These are phyloP conservation scores for Boletus sp. DNA, from an alignment of 768 basidiomycete species.

Conservation along the genomic window DNA sequence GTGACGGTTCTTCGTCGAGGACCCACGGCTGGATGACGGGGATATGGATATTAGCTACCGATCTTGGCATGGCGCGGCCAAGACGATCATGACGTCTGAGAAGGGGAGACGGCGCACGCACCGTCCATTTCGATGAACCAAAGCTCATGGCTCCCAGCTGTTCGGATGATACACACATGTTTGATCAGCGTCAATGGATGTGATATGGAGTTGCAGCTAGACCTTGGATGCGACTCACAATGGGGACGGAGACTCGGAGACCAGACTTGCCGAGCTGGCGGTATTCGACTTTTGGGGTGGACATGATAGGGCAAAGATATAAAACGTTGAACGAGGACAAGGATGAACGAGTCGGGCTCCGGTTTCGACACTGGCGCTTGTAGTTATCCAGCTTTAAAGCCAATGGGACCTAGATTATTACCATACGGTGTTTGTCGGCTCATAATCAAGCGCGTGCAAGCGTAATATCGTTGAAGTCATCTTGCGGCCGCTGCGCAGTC, in stretches of 20 bases:
- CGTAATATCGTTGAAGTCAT: neutral
- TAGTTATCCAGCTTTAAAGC: neutral
- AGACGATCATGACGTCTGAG: neutral
- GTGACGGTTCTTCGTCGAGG: conserved; percentile 27
- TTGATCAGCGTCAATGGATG: neutral
- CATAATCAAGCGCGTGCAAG: neutral
- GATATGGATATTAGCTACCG: neutral
- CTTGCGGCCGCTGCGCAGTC: neutral
- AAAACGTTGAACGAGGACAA: neutral
- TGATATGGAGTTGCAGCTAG: neutral
- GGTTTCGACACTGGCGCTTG: neutral
- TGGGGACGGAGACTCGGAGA: conserved; percentile 34
- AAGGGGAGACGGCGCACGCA: neutral
- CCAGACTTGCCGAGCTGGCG: conserved; percentile 32
- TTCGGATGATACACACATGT: neutral
- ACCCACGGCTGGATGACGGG: conserved; percentile 20
- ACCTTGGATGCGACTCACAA: conserved; percentile 17
- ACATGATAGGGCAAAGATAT: neutral
- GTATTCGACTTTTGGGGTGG: conserved; percentile 26
- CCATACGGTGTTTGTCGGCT: neutral
- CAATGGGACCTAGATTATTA: neutral
- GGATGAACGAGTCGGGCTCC: neutral
- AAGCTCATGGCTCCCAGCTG: conserved; percentile 25
- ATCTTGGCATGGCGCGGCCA: neutral
- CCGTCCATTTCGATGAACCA: neutral